Evolutionary conservation across 2,329 filamentous ascomycete species (phyloP).

Genomic region (Beauveria sp.): DNA sequence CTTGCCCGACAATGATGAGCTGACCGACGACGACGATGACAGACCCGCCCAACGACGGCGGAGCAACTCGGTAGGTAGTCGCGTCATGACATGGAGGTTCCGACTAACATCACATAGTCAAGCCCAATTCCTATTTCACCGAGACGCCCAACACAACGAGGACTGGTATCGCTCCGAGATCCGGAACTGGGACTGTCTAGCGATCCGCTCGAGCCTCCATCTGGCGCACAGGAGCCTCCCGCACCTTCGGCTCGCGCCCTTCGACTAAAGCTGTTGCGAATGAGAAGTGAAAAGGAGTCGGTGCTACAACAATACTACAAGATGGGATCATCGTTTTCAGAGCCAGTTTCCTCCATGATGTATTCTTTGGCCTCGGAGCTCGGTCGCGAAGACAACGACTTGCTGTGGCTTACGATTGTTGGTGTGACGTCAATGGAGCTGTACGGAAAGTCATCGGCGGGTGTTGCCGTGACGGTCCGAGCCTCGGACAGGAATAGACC

Average conservation of each 20-base stretch:
- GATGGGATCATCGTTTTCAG: slow-evolving; percentile 82
- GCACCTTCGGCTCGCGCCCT: slow-evolving; percentile 64
- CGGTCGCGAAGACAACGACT: slow-evolving; percentile 91
- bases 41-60: slow-evolving; percentile 72
- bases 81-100: not conserved
- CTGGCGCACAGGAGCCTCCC: slow-evolving; percentile 50
- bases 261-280: slow-evolving; percentile 62
- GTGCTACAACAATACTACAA: slow-evolving; percentile 78
- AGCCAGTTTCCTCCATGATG: slow-evolving; percentile 88
- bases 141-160: slow-evolving; percentile 50
- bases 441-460: slow-evolving; percentile 77
- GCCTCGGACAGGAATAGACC: slow-evolving; percentile 46
- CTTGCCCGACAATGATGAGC: slow-evolving; percentile 66
- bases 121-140: slow-evolving; percentile 60
- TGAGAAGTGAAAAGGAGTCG: slow-evolving; percentile 69
- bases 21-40: slow-evolving; percentile 59
- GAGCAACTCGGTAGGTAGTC: slow-evolving; percentile 69
- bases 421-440: slow-evolving; percentile 91
- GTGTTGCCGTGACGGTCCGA: slow-evolving; percentile 56
- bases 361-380: slow-evolving; percentile 93
- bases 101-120: slow-evolving; percentile 36
- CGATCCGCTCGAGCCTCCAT: slow-evolving; percentile 45
- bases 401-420: slow-evolving; percentile 91
- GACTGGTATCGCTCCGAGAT: slow-evolving; percentile 49
- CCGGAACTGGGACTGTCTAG: slow-evolving; percentile 39